These are phyloP conservation scores for Ustanciosporium gigantosporum DNA, from an alignment of 1,284 basidiomycete species.

Conservation along the genomic window DNA sequence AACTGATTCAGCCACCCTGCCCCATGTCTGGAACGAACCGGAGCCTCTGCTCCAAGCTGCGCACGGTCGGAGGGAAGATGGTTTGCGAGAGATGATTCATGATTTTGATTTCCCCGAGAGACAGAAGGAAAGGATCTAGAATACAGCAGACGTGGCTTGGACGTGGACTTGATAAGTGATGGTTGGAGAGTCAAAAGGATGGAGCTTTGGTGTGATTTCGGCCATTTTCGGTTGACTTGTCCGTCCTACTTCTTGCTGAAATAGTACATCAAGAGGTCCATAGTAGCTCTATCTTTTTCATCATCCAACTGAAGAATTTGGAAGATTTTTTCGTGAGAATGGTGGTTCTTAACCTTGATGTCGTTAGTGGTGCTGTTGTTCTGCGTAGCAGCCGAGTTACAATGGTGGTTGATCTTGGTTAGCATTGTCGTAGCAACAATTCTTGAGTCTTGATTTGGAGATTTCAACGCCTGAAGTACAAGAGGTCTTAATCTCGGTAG, in stretches of 20 bases:
- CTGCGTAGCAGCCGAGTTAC: conserved; percentile 11
- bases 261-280: conserved; percentile 45
- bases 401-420: conserved; percentile 10
- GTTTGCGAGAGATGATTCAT: no score
- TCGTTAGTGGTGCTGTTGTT: conserved; percentile 13
- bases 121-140: no score
- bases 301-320: conserved; percentile 5
- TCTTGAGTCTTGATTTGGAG: neutral
- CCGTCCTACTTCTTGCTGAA: conserved; percentile 16
- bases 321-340: conserved; percentile 17
- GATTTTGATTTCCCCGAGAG: no score
- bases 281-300: conserved; percentile 7
- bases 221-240: no score
- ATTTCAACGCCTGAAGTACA: neutral
- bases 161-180: no score
- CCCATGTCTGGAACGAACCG: no score
- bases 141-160: no score
- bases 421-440: conserved; percentile 12
- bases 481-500: conserved; percentile 8
- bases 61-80: no score
- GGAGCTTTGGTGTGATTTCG: no score
- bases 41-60: no score
- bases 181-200: no score
- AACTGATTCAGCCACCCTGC: no score
- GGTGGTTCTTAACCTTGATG: neutral